These are phyloP conservation scores for Neofusicoccum kwambonambiense DNA, from an alignment of 2,329 filamentous ascomycete genomes.

Conservation along the genomic window DNA sequence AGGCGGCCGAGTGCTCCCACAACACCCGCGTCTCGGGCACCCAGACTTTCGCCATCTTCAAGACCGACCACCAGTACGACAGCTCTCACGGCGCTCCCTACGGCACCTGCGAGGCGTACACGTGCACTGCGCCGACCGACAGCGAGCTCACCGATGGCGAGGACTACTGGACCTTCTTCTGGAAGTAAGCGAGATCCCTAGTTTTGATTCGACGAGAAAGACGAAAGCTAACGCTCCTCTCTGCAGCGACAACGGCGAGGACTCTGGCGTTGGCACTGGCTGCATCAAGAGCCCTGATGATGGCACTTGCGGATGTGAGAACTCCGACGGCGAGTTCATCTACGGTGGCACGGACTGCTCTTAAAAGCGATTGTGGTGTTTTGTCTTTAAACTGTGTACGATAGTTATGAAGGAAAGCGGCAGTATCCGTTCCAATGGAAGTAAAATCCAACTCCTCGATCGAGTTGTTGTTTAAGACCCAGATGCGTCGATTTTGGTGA, in stretches of 20 bases:
- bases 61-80: conserved; percentile 48
- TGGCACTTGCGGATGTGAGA: conserved; percentile 12
- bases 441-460: no score
- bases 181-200: conserved; percentile 23
- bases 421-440: background rate
- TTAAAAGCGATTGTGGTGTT: background rate
- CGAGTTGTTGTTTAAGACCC: no score
- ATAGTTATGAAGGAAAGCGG: background rate
- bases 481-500: no score
- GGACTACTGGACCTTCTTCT: conserved; percentile 10
- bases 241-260: conserved; percentile 23
- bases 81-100: conserved; percentile 46
- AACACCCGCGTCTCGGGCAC: conserved; percentile 38
- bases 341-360: background rate
- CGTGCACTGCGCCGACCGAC: background rate
- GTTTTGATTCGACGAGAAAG: conserved; percentile 19
- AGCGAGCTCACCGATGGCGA: background rate
- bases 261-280: conserved; percentile 25
- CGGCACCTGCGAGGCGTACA: conserved; percentile 32
- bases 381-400: background rate
- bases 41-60: conserved; percentile 43
- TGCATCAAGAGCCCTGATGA: conserved; percentile 28
- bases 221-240: background rate
- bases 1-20: conserved; percentile 44
- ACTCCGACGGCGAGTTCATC: conserved; percentile 3